Conservation (phyloP, 1,139 yeast genomes). For the Nematodospora anomalae region DNA sequence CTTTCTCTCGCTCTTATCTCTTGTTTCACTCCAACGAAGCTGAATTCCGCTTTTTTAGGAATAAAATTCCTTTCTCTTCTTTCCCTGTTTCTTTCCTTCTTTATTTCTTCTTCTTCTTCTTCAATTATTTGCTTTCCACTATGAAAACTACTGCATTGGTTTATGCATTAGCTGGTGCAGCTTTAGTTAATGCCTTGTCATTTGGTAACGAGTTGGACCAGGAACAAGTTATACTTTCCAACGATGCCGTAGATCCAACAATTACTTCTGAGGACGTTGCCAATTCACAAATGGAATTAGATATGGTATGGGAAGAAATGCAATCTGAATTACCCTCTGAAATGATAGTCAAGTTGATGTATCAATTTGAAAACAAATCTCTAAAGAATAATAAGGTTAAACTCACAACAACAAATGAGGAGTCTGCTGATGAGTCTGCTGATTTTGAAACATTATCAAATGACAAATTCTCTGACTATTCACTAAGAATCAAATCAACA, state of each 20-base stretch:
- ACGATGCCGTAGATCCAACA: too few species aligned
- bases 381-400: slow-evolving; percentile 9
- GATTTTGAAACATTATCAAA: slow-evolving; percentile 24
- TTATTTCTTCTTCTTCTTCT: slow-evolving; percentile 3
- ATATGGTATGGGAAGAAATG: slow-evolving; percentile 27
- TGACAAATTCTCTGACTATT: slow-evolving; percentile 33
- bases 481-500: slow-evolving; percentile 41
- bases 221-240: too few species aligned
- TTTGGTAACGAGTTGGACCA: slow-evolving; percentile 8
- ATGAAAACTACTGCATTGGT: slow-evolving; percentile 11
- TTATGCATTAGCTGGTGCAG: slow-evolving; percentile 8
- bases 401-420: not conserved
- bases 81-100: not conserved
- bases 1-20: slow-evolving; percentile 1
- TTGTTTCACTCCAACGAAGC: not conserved
- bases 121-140: too few species aligned
- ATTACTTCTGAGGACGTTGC: too few species aligned
- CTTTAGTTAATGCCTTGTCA: slow-evolving; percentile 7
- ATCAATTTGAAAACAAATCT: slow-evolving; percentile 16
- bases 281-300: slow-evolving; percentile 5
- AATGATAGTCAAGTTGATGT: slow-evolving; percentile 21
- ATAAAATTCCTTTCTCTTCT: not conserved
- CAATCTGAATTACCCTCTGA: slow-evolving; percentile 18
- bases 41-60: not conserved
- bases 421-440: too few species aligned